These are phyloP conservation scores for Syncephalis plumigaleata DNA, from an alignment of 371 early-diverging fungal genomes.

Conservation along the genomic window DNA sequence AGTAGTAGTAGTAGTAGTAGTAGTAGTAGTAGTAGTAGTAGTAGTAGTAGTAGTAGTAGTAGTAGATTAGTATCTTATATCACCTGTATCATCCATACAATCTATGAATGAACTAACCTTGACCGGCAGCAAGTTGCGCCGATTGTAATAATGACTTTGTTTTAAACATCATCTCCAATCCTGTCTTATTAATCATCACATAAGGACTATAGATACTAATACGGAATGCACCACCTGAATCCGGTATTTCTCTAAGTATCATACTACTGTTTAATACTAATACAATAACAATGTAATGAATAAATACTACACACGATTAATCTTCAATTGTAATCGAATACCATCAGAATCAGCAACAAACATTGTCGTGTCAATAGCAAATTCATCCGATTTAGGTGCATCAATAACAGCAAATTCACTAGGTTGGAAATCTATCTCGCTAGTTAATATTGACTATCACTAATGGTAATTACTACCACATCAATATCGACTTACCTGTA, in stretches of 20 bases:
- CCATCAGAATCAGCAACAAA: conserved; percentile 8
- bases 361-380: conserved; percentile 34
- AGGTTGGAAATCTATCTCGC: conserved; percentile 24
- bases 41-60: too few species aligned
- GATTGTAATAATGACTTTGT: conserved; percentile 55
- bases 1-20: too few species aligned
- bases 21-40: too few species aligned
- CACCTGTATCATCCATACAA: too few species aligned
- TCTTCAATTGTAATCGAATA: not conserved
- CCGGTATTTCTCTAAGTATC: conserved; percentile 24
- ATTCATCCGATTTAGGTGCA: conserved; percentile 47
- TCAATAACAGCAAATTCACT: conserved; percentile 80
- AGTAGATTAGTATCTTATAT: not conserved
- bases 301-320: not conserved
- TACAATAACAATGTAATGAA: not conserved
- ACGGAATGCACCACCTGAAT: conserved; percentile 46
- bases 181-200: conserved; percentile 86
- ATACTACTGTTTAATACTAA: not conserved
- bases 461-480: not conserved
- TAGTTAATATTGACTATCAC: too few species aligned
- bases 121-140: conserved; percentile 51
- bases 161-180: conserved; percentile 52
- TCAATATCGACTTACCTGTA: conserved; percentile 19
- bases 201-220: conserved; percentile 51
- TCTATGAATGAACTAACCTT: conserved; percentile 18